Percentiles rank a stretch among this genome's conserved stretches.
phyloP scores from a whole-genome alignment of 495 filamentous ascomycete genomes.

The Penicillium paradoxum region DNA sequence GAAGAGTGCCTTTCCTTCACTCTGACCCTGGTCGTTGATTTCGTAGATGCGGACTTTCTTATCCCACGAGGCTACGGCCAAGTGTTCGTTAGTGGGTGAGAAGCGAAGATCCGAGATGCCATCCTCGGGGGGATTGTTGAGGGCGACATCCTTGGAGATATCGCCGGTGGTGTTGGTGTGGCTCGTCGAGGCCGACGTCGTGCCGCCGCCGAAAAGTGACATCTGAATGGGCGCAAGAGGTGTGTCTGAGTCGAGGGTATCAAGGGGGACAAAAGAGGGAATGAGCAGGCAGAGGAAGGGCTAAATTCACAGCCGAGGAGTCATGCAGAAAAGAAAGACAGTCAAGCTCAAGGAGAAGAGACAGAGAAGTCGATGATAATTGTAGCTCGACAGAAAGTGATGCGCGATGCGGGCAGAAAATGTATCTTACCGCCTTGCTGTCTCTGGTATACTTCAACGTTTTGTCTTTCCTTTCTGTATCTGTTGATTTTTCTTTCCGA shows the following conservation, averaged over 20 bases:
- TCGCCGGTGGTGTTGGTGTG: constrained; percentile 77
- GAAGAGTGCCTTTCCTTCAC: constrained; percentile 72
- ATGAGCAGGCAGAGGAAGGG: background rate
- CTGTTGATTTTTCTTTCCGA: background rate
- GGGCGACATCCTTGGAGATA: constrained; percentile 77
- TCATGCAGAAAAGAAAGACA: constrained; percentile 1
- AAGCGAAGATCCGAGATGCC: constrained; percentile 80
- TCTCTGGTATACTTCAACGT: background rate
- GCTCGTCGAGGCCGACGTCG: constrained; percentile 39
- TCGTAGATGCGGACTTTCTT: constrained; percentile 92
- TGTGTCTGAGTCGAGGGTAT: background rate
- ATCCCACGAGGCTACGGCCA: constrained; percentile 89
- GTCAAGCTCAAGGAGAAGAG: constrained; percentile 2
- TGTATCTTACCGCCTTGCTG: constrained; percentile 1
- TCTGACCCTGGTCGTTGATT: constrained; percentile 64
- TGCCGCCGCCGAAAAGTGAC: constrained; percentile 59
- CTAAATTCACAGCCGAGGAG: background rate
- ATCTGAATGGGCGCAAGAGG: constrained; percentile 26
- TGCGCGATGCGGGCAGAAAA: constrained; percentile 8
- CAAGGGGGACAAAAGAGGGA: background rate
- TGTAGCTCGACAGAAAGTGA: constrained; percentile 9
- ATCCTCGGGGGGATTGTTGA: constrained; percentile 75
- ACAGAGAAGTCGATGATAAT: constrained; percentile 1
- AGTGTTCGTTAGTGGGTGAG: constrained; percentile 68
- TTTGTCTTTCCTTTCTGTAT: background rate